These are phyloP conservation scores for Daldinia sp. DNA, from an alignment of 2,329 filamentous ascomycete genomes.

Conservation along the genomic window DNA sequence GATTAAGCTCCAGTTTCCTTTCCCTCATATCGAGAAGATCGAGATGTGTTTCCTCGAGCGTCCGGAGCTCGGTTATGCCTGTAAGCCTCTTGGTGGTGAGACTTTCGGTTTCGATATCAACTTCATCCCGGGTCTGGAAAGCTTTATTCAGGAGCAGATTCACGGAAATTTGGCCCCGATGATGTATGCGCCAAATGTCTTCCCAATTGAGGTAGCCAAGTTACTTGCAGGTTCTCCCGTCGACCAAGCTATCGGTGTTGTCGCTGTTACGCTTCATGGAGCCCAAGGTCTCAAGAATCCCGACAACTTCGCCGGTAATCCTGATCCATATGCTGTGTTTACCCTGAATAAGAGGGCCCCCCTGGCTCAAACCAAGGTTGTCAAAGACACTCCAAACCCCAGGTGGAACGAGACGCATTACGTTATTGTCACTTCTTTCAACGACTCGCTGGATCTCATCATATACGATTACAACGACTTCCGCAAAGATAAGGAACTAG, in stretches of 20 bases:
- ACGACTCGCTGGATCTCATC: conserved; percentile 84
- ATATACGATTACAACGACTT: conserved; percentile 95
- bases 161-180: conserved; percentile 93
- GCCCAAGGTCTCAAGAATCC: conserved; percentile 93
- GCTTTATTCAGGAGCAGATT: conserved; percentile 94
- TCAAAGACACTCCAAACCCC: conserved; percentile 85
- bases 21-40: conserved; percentile 92
- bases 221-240: conserved; percentile 94
- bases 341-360: conserved; percentile 84
- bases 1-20: conserved; percentile 95
- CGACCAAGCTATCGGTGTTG: conserved; percentile 93
- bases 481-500: conserved; percentile 95
- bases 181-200: conserved; percentile 98
- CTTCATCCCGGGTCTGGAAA: conserved; percentile 94
- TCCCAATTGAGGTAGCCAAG: conserved; percentile 98
- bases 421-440: conserved; percentile 90
- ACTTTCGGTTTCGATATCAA: conserved; percentile 98
- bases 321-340: conserved; percentile 88
- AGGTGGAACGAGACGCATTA: conserved; percentile 98
- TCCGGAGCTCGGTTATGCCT: conserved; percentile 93
- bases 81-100: conserved; percentile 95
- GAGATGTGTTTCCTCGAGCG: conserved; percentile 94
- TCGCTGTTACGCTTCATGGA: conserved; percentile 90
- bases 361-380: conserved; percentile 86
- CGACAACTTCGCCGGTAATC: conserved; percentile 90